Percentiles rank a stretch among this genome's conserved stretches.
phyloP scores from a whole-genome alignment of 257 asterid genomes.

The Solanum pinnatisectum region DNA sequence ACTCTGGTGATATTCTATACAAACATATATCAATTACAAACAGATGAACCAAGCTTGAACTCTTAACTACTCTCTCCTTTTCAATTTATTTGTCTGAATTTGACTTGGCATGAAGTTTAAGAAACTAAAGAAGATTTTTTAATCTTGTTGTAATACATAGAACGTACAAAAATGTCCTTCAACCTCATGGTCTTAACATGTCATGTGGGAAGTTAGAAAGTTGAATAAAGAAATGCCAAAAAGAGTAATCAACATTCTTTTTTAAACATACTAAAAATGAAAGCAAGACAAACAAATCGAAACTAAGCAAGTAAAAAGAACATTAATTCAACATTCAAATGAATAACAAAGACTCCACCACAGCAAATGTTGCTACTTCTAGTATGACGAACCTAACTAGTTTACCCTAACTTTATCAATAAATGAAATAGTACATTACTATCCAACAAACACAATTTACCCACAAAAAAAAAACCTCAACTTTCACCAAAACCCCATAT shows the following conservation, averaged over 20 bases:
- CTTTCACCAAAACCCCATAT: not conserved
- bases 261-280: not conserved
- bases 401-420: not conserved
- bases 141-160: not conserved
- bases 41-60: not conserved
- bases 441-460: not conserved
- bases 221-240: not conserved
- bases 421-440: not conserved
- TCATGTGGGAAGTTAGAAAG: not conserved
- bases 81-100: not conserved
- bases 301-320: not conserved
- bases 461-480: not conserved
- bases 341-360: not conserved
- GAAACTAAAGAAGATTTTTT: not conserved
- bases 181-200: not conserved
- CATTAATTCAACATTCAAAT: not conserved
- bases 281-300: not conserved
- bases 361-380: not conserved
- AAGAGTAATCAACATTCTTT: not conserved
- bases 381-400: not conserved
- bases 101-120: not conserved
- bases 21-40: not conserved
- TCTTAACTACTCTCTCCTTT: not conserved
- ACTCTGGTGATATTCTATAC: not conserved
- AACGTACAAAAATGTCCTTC: not conserved